Evolutionary conservation across 192 early-diverging fungal species (phyloP).

Genomic region (Podila minutissima): DNA sequence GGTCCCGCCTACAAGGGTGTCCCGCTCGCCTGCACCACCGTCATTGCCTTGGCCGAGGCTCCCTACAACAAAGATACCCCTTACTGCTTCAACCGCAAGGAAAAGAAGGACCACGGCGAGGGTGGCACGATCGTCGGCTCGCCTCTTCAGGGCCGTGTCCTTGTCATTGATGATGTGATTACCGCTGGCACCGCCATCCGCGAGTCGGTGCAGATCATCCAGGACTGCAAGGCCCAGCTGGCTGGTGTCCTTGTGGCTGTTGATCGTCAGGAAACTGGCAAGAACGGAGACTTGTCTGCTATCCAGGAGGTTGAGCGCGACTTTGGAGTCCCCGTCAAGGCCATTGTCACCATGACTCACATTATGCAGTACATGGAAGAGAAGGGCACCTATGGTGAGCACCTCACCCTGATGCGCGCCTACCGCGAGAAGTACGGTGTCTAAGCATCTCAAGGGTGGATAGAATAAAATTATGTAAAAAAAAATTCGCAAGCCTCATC

Average conservation of each 20-base stretch:
- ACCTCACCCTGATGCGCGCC: conserved; percentile 75
- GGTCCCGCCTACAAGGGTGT: conserved; percentile 99
- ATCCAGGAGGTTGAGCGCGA: conserved; percentile 93
- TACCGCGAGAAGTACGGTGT: conserved; percentile 91
- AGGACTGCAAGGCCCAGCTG: conserved; percentile 73
- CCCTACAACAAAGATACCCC: conserved; percentile 71
- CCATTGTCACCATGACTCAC: conserved; percentile 87
- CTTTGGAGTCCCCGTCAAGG: conserved; percentile 80
- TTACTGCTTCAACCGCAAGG: conserved; percentile 98
- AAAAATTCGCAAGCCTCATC: not conserved
- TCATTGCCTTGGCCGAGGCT: conserved; percentile 74
- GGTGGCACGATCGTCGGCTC: conserved; percentile 96
- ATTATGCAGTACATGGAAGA: conserved; percentile 90
- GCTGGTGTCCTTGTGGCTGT: conserved; percentile 92
- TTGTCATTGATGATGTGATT: conserved; percentile 98
- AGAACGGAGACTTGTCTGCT: conserved; percentile 72
- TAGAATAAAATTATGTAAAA: not conserved
- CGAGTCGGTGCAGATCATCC: conserved; percentile 87
- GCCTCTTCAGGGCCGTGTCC: conserved; percentile 75
- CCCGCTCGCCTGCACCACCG: conserved; percentile 87
- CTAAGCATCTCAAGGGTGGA: conserved; percentile 19
- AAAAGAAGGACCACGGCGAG: conserved; percentile 99
- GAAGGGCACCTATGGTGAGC: conserved; percentile 68
- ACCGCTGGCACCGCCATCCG: conserved; percentile 99
- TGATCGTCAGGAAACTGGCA: conserved; percentile 89